phyloP scores from a whole-genome alignment of 139 green algal species.

The Penium margaritaceum region DNA sequence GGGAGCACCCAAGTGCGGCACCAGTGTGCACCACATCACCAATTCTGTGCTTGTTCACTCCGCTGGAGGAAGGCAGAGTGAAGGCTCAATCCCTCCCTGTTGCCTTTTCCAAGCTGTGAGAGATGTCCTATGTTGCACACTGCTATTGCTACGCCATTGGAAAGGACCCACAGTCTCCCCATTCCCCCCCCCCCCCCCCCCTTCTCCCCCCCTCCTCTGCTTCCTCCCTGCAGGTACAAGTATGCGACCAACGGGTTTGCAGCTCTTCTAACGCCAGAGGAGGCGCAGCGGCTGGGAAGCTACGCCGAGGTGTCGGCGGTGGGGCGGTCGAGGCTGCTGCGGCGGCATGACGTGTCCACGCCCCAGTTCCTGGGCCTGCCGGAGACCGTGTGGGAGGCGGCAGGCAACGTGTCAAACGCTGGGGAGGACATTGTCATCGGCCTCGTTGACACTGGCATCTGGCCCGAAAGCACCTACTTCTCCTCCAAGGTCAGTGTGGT shows the following conservation, averaged over 20 bases:
- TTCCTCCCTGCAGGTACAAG: constrained; percentile 8
- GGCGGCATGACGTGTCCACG: neutral
- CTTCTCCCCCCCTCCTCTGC: too few species aligned
- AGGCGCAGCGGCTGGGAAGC: neutral
- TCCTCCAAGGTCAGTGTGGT: neutral
- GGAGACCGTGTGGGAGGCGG: neutral
- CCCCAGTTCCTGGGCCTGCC: neutral
- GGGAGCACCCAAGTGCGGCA: too few species aligned
- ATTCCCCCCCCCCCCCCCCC: too few species aligned
- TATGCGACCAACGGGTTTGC: constrained; percentile 7
- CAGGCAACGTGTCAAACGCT: neutral
- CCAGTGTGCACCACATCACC: too few species aligned
- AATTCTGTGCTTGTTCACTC: too few species aligned
- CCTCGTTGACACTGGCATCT: neutral
- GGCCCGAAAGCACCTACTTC: neutral
- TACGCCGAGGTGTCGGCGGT: neutral
- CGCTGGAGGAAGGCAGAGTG: too few species aligned
- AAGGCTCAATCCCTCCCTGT: too few species aligned
- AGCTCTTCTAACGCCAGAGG: neutral
- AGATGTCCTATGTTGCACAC: too few species aligned
- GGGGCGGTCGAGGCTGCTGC: neutral
- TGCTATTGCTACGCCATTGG: too few species aligned
- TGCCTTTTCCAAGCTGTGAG: too few species aligned
- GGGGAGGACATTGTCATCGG: neutral
- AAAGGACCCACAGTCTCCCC: too few species aligned